Percentiles rank a stretch among this genome's conserved stretches.
These are phyloP conservation scores for Trebouxia sp. DNA, from an alignment of 139 green algal genomes.

Conservation along the genomic window DNA sequence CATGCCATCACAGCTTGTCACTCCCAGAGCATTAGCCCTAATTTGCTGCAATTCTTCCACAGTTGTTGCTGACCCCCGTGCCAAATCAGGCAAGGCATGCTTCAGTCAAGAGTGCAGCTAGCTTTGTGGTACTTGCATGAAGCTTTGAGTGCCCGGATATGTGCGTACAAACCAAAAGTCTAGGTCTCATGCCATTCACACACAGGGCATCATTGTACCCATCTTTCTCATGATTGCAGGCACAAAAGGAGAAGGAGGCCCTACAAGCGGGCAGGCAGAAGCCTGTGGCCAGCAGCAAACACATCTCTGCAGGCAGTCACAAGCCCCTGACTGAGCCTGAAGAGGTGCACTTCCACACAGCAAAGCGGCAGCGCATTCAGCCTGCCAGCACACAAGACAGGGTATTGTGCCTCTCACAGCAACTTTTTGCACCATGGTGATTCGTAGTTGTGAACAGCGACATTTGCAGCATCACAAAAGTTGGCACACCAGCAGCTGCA, in stretches of 20 bases:
- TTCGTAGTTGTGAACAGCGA: no score
- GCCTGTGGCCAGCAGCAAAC: constrained; percentile 27
- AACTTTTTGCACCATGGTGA: no score
- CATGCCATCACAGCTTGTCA: background rate
- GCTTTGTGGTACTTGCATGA: background rate
- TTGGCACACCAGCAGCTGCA: no score
- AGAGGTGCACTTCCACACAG: constrained; percentile 52
- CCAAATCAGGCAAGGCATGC: no score
- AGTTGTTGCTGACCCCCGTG: no score
- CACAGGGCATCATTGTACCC: background rate
- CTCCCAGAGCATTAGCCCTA: background rate
- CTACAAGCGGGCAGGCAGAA: constrained; percentile 41
- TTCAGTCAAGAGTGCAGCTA: no score
- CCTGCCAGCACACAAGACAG: background rate
- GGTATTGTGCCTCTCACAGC: no score
- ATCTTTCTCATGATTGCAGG: background rate
- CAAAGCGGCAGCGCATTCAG: constrained; percentile 45
- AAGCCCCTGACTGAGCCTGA: constrained; percentile 41
- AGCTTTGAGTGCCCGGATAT: background rate
- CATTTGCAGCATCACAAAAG: no score
- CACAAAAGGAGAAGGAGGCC: constrained; percentile 43
- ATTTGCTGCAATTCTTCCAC: no score
- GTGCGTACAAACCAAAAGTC: background rate
- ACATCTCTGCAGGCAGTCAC: constrained; percentile 19
- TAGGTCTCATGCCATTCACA: background rate